Conservation (phyloP, 768 basidiomycete species). For the Lactarius sanguifluus region DNA sequence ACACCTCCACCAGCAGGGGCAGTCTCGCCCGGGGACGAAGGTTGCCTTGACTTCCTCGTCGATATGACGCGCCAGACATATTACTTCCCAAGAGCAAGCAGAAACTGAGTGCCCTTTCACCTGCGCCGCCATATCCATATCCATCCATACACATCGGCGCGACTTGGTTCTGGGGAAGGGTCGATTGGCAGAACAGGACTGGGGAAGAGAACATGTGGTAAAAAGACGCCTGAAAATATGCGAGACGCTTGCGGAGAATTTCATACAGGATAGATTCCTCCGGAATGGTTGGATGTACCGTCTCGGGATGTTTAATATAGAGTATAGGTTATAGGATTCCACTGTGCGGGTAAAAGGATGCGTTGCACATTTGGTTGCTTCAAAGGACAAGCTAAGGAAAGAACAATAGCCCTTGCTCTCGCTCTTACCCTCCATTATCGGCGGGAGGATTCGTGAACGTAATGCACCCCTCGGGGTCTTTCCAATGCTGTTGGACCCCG, state of each 20-base stretch:
- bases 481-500: slow-evolving; percentile 43
- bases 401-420: neutral
- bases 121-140: slow-evolving; percentile 65
- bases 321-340: too few species aligned
- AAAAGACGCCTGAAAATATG: slow-evolving; percentile 59
- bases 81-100: slow-evolving; percentile 25
- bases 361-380: too few species aligned
- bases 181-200: slow-evolving; percentile 45
- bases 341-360: too few species aligned
- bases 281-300: slow-evolving; percentile 49
- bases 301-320: slow-evolving; percentile 30
- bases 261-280: slow-evolving; percentile 49
- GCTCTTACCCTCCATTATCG: neutral
- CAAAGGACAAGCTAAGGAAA: neutral
- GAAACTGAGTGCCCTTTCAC: slow-evolving; percentile 40
- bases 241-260: slow-evolving; percentile 41
- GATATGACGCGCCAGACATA: slow-evolving; percentile 34
- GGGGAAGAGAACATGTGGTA: slow-evolving; percentile 40
- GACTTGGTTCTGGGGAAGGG: slow-evolving; percentile 54
- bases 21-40: slow-evolving; percentile 51
- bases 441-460: slow-evolving; percentile 9
- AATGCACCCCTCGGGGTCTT: slow-evolving; percentile 16
- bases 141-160: slow-evolving; percentile 69
- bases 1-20: slow-evolving; percentile 37
- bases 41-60: slow-evolving; percentile 55